A percentile compares a stretch with the other conserved stretches of the same genome.
phyloP scores from a whole-genome alignment of 306 rosid genomes.

The Hippophae rhamnoides region DNA sequence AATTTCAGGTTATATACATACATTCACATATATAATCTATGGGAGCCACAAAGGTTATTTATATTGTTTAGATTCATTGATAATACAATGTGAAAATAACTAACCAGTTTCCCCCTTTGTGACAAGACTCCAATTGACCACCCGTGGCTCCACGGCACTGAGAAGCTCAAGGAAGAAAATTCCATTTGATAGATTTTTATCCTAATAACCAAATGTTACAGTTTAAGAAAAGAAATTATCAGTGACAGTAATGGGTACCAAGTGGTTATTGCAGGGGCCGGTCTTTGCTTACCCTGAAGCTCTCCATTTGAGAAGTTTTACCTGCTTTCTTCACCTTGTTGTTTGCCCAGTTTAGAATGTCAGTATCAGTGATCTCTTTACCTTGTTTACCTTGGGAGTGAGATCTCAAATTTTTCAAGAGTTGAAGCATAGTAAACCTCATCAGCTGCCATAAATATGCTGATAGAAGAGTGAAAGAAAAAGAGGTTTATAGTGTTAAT shows the following conservation, averaged over 20 bases:
- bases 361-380: conserved; percentile 82
- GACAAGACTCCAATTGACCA: conserved; percentile 94
- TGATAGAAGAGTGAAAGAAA: conserved; percentile 27
- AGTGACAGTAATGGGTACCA: neutral
- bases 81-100: conserved; percentile 15
- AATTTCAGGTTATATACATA: conserved; percentile 5
- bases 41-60: conserved; percentile 8
- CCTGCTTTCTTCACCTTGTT: conserved; percentile 70
- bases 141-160: conserved; percentile 92
- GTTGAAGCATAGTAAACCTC: conserved; percentile 96
- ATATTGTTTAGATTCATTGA: neutral
- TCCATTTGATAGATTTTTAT: conserved; percentile 79
- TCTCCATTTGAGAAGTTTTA: conserved; percentile 73
- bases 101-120: conserved; percentile 92
- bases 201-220: conserved; percentile 38
- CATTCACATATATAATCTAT: conserved; percentile 9
- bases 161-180: conserved; percentile 95
- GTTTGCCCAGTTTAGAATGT: conserved; percentile 92
- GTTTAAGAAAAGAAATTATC: conserved; percentile 11
- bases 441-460: conserved; percentile 96
- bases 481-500: conserved; percentile 2
- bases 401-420: conserved; percentile 82
- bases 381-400: conserved; percentile 89
- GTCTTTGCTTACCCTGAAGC: conserved; percentile 72
- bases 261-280: neutral